Base-by-base conservation (phyloP, 2,329 filamentous ascomycete species). In the Cytospora schulzeri region DNA sequence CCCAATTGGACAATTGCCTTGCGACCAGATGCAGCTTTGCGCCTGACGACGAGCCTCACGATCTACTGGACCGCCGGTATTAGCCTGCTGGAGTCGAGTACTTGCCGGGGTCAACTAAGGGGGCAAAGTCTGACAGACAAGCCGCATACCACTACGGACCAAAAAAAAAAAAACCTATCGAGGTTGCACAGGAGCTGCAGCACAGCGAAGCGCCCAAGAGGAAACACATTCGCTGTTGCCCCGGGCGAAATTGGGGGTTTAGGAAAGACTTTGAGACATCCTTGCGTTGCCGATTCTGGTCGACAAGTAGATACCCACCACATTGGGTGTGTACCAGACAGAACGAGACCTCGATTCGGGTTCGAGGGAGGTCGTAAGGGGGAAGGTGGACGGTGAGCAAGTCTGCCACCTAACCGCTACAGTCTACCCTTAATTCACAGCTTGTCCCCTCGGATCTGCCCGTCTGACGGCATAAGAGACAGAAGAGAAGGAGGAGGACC, bases 241-340 rank as follows among this genome's bases (percentile, higher is more conserved):
- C 62, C 41, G 53, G 54, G 41, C 31, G 45, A 45, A 45, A 54
- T 66, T 38, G 52, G 54, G 60, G 54, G 33, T 17, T 17, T 41
- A 19, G 56, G 60, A 54, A 62, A 61, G 22, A 53, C 33, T 51
- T 66, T 67, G 66, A 67, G 66, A 67, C 66, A 82, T 85, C 22
- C 86, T 86, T 67, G 83, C 83, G 3, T 78, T 86, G 63, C 84
- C 84, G 1, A 83, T 83, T 19, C 74, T 86, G 57, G 78, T 86
- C 62, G 83, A 86, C 69, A 67, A 60, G 63, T 65, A 67, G 54
- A 53, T 58, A 57, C 60, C 38, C 53, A 54, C 58, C 57, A 28
- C 22, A n/a, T 52, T 64, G 55, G 55, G 29, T 31, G 41, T 33
- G 57, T 62, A 48, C 57, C 53, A 52, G 62, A 58, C 58, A 59